Evolutionary conservation across 1,284 basidiomycete species (phyloP).

Genomic region (Trichosporon sp.): DNA sequence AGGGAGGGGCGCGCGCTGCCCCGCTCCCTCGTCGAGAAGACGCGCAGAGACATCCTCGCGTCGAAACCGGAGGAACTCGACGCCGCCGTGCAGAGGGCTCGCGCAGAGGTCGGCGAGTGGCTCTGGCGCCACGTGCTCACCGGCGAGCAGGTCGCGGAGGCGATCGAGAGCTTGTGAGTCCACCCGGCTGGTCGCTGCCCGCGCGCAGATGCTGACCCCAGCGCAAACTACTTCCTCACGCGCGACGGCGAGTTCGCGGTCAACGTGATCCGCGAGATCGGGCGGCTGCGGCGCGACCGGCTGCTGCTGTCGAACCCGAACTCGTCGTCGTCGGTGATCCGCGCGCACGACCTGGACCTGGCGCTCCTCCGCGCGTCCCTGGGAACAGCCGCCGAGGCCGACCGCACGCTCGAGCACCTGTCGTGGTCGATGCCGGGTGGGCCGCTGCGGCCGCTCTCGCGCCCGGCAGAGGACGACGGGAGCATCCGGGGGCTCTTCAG

Average conservation of each 20-base stretch:
- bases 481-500: slow-evolving; percentile 56
- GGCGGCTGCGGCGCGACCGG: slow-evolving; percentile 57
- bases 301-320: slow-evolving; percentile 58
- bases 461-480: slow-evolving; percentile 29
- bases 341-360: slow-evolving; percentile 52
- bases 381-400: slow-evolving; percentile 76
- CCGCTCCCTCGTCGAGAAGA: slow-evolving; percentile 58
- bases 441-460: slow-evolving; percentile 58
- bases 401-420: slow-evolving; percentile 64
- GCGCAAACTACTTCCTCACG: slow-evolving; percentile 77
- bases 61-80: slow-evolving; percentile 73
- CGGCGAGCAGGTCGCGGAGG: slow-evolving; percentile 69
- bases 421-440: slow-evolving; percentile 71
- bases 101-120: slow-evolving; percentile 56
- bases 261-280: slow-evolving; percentile 55
- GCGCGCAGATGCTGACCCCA: slow-evolving; percentile 29
- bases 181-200: background rate
- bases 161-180: slow-evolving; percentile 65
- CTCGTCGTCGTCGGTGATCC: slow-evolving; percentile 63
- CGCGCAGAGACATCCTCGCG: slow-evolving; percentile 61
- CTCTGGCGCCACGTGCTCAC: slow-evolving; percentile 85
- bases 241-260: slow-evolving; percentile 81
- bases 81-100: slow-evolving; percentile 54
- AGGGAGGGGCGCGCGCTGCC: slow-evolving; percentile 71
- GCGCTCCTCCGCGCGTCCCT: slow-evolving; percentile 74